Base-by-base conservation (phyloP, 2,329 filamentous ascomycete species). In the Paraphaeosphaeria minitans region DNA sequence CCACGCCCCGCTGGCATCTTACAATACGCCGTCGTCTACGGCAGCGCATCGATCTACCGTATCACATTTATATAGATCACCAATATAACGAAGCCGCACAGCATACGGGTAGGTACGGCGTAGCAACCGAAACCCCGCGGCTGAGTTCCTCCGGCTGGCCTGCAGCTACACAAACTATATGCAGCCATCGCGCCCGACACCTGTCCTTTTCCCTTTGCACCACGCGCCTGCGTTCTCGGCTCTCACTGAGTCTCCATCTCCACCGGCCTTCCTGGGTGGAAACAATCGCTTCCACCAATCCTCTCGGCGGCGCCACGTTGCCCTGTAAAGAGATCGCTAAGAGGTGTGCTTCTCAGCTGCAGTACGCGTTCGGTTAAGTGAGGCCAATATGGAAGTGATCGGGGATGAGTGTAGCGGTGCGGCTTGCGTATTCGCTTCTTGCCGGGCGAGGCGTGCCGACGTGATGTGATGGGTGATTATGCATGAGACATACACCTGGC, bases 71-170 rank as follows among this genome's bases (percentile, higher is more conserved):
- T 8, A 27, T n/a, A 10, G 7, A 8, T 22, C 19, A 21, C 31
- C 1, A 14, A 1, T 39, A n/a, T 16, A 14, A 33, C 21, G 21
- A 33, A 39, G 48, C 37, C 9, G 49, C 21, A 53, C 35, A 16
- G 35, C 50, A 35, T 19, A n/a, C n/a, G 51, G 51, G 31, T 45
- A 31, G 51, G 31, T 45, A 31, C 51, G 41, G 51, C 51, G 39
- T 35, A 31, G 22, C 50, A 33, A n/a, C 35, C 48, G 48, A 21
- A 33, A 16, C 39, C 14, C 51, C 51, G 41, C 51, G 51, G 51
- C 41, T 53, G 51, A 53, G 51, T 45, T 35, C 51, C 51, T 53
- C 39, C 51, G 45, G 50, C 37, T 31, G 22, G 22, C 51, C 51
- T 53, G 29, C 49, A 31, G 39, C 24, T 37, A 22, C 31, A 22